These are phyloP conservation scores for Asterophora lycoperdoides DNA, from an alignment of 768 basidiomycete species.

Conservation along the genomic window DNA sequence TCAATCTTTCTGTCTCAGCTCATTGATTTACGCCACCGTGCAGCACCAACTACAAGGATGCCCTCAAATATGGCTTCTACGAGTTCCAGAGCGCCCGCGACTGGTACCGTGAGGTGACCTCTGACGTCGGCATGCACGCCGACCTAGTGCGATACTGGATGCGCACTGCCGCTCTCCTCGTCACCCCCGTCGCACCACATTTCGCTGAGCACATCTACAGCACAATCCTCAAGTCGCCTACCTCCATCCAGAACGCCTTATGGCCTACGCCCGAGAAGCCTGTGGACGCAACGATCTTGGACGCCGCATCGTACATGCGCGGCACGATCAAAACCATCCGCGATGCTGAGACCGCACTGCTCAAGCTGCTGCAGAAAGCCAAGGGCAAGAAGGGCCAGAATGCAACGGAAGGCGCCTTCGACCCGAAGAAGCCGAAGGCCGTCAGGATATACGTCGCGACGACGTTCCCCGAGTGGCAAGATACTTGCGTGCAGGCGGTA, in stretches of 20 bases:
- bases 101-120: conserved; percentile 93
- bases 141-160: too few species aligned
- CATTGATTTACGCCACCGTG: background rate
- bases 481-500: conserved; percentile 70
- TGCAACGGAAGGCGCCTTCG: conserved; percentile 51
- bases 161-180: conserved; percentile 70
- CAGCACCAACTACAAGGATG: conserved; percentile 94
- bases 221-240: conserved; percentile 62
- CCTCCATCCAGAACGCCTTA: conserved; percentile 75
- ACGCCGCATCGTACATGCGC: conserved; percentile 83
- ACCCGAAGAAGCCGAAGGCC: conserved; percentile 80
- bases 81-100: conserved; percentile 89
- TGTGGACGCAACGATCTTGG: conserved; percentile 63
- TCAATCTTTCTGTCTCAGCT: conserved; percentile 6
- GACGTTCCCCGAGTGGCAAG: conserved; percentile 92
- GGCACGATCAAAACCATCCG: conserved; percentile 87
- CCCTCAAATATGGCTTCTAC: conserved; percentile 93
- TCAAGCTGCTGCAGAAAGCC: conserved; percentile 77
- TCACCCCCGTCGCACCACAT: conserved; percentile 89
- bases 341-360: conserved; percentile 73
- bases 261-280: conserved; percentile 71
- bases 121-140: conserved; percentile 88
- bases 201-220: conserved; percentile 90
- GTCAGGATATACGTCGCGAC: conserved; percentile 90
- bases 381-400: conserved; percentile 55